Base-by-base conservation (phyloP, 2,329 filamentous ascomycete genomes). In the Chrysosporium queenslandicum region DNA sequence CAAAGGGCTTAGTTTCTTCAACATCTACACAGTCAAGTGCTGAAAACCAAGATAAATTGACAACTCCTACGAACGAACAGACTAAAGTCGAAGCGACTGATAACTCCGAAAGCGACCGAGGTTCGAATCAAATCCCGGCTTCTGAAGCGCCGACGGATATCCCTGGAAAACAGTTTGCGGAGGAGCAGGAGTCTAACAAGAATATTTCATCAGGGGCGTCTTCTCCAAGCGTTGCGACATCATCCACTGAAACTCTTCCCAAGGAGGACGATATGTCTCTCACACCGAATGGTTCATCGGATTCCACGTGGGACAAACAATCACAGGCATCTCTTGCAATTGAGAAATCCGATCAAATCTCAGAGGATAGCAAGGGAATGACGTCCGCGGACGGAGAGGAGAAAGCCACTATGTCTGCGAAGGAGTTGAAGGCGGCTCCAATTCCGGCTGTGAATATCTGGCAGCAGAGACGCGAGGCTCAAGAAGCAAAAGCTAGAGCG, bases 391-490 rank as follows among this genome's bases (percentile, higher is more conserved):
- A 77, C 16, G 74, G 77, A 41, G 81, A 82, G 58, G 79, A 82
- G 60, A 79, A 79, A 59, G 77, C 78, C 55, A 72, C 79, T 55
- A 73, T 74, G 12, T 72, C 78, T 60, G 71, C 80, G 41, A 69
- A 73, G 56, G 78, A 84, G 61, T 74, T 95, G 39, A 83, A 85
- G 43, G 87, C 92, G 55, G 91, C 91, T 16, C 85, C 88, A 27
- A 76, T 86, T 40, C 92, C 92, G 0, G 68, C 81, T 1, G 85
- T 96, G 53, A 98, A 98, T 67, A 74, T 90, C 56, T 98, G 92
- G 91, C 79, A 83, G 57, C 81, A 90, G 69, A 80, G 90, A 52
- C 83, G 78, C 60, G 83, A 88, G 62, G 82, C 81, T 60, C 72
- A 76, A 56, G 69, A 76, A n/a, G 70, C 74, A 36, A 77, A 76